Evolutionary conservation across 495 filamentous ascomycete species (phyloP).

Genomic region (Penicillium simplicissimum): DNA sequence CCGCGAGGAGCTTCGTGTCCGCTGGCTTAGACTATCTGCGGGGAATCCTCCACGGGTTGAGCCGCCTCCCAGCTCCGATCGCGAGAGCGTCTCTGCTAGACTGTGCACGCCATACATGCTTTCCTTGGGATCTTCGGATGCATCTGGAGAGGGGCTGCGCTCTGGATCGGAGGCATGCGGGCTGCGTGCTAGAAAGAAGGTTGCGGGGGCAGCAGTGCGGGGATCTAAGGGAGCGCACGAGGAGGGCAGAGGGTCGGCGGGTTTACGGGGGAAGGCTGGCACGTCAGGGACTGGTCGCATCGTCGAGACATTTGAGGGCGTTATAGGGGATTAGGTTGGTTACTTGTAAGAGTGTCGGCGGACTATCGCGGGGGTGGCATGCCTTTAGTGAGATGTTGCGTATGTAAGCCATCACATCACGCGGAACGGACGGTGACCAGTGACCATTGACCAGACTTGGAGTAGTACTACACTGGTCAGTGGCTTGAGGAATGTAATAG

Average conservation of each 20-base stretch:
- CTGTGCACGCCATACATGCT: constrained; percentile 66
- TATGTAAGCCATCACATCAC: constrained; percentile 28
- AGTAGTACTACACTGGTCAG: neutral
- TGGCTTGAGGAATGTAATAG: neutral
- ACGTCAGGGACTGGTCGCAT: constrained; percentile 47
- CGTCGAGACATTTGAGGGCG: constrained; percentile 20
- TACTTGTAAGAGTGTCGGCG: neutral
- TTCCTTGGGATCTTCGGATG: constrained; percentile 28
- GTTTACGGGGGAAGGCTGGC: constrained; percentile 35
- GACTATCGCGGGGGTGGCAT: constrained; percentile 11
- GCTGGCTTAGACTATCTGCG: constrained; percentile 9
- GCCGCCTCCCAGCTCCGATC: constrained; percentile 18
- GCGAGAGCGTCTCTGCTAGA: constrained; percentile 55
- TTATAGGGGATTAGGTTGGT: constrained; percentile 6
- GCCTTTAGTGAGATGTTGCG: constrained; percentile 14
- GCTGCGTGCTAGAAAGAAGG: constrained; percentile 49
- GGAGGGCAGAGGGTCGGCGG: constrained; percentile 29
- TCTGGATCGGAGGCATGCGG: constrained; percentile 31
- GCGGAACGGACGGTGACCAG: constrained; percentile 4
- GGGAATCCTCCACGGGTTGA: constrained; percentile 10
- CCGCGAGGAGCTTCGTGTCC: constrained; percentile 25
- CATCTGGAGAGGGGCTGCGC: constrained; percentile 28
- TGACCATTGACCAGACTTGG: neutral
- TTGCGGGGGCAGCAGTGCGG: constrained; percentile 43
- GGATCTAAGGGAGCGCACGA: constrained; percentile 37